Evolutionary conservation across 2,329 filamentous ascomycete genomes (phyloP), one percentile per base, ranked within the genome.

Genomic region (Biscogniauxia sp.): DNA sequence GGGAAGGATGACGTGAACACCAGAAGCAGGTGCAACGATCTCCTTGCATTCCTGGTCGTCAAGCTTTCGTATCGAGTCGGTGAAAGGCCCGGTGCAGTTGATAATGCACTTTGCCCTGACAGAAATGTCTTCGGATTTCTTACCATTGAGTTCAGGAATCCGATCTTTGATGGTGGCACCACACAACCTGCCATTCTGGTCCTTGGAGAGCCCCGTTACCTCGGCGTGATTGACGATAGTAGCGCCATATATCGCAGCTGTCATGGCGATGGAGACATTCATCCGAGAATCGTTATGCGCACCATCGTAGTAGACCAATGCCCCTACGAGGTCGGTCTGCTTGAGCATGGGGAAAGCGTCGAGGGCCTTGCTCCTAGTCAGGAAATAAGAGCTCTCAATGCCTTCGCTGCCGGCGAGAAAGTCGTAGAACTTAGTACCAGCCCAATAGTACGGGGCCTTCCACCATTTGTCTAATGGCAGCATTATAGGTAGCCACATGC

Each of bases 221-320:
- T 95, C 90, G 70, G 92, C 79, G 76, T 96, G 90, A 76, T 94
- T 96, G 61, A 92, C 85, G 49, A 95, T 85, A 3, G 91, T 96
- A 58, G 88, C 86, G 32, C 92, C 92, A 73, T 95, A 96, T 51
- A 96, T 79, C n/a, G 92, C 91, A 59, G 92, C 91, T 19, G 92
- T 96, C 86, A 94, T 91, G 20, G 91, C 92, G 60, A 96, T 82
- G 8, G 91, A 93, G 26, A 95, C 89, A 72, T 96, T 96, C 92
- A 96, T 96, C 55, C 92, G 86, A 20, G 92, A 95, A 75, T 96
- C 92, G 72, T 96, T 96, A 78, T 96, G 92, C 28, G 91, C 91
- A 68, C 92, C 92, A 78, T 96, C 92, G 74, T 96, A 96, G 80
- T 96, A 96, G 23, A 96, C 92, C 70, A 96, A 79, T 60, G 92